phyloP scores from a whole-genome alignment of 2,329 filamentous ascomycete species.

The Sporothrix luriei region DNA sequence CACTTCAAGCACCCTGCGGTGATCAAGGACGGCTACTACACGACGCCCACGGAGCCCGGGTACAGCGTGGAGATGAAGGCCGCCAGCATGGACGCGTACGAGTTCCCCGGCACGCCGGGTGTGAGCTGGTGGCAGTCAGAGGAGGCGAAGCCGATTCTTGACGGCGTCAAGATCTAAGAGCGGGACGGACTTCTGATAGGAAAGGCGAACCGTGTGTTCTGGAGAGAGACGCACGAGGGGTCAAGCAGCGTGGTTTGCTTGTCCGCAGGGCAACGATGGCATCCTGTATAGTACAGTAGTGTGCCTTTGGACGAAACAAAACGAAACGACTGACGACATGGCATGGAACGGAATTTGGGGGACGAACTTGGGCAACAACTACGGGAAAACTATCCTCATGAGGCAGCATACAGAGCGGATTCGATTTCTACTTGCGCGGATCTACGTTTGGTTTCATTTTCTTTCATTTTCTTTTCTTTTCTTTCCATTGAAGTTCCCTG shows the following conservation, averaged over 20 bases:
- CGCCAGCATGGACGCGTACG: slow-evolving; percentile 78
- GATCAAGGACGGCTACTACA: slow-evolving; percentile 84
- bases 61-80: slow-evolving; percentile 95
- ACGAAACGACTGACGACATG: slow-evolving; percentile 26
- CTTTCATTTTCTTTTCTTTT: not conserved
- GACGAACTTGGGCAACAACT: slow-evolving; percentile 19
- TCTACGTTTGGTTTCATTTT: not conserved
- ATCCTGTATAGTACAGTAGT: slow-evolving; percentile 38
- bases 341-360: slow-evolving; percentile 19
- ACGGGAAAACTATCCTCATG: slow-evolving; percentile 29
- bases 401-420: slow-evolving; percentile 9
- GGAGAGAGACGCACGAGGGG: slow-evolving; percentile 16
- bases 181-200: not conserved
- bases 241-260: slow-evolving; percentile 34
- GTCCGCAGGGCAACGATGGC: slow-evolving; percentile 44
- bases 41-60: slow-evolving; percentile 77
- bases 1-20: slow-evolving; percentile 82
- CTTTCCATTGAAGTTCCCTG: slow-evolving; percentile 4
- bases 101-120: slow-evolving; percentile 74
- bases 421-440: slow-evolving; percentile 9
- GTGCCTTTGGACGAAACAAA: not conserved
- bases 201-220: not conserved
- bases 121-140: slow-evolving; percentile 85
- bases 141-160: slow-evolving; percentile 74
- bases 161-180: slow-evolving; percentile 58